Evolutionary conservation across 1,284 basidiomycete genomes (phyloP), one percentile per base, ranked within the genome.

Genomic region (Cryptococcus floricola): DNA sequence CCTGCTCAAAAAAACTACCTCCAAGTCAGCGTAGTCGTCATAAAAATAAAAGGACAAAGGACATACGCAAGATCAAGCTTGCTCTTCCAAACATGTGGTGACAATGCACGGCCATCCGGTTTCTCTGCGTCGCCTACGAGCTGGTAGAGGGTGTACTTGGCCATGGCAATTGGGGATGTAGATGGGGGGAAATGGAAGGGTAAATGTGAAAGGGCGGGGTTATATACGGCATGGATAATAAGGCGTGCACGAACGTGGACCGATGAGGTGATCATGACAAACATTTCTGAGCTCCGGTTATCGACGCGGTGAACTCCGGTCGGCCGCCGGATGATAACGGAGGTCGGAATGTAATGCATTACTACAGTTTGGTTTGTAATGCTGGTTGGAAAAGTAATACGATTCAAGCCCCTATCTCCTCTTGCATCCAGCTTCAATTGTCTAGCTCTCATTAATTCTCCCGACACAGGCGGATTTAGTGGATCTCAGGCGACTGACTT

Each of bases 1-100:
- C 52, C 13, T 68, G 38, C 28, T 62, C 63, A 47, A 71, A 61
- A 48, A 56, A 57, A 14, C 69, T 70, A 25, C 3, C 25, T 12
- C 4, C 5, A 10, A 12, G 41, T 18, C 50, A 42, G 23, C 13
- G 25, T 19, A 10, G 16, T 16, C 1, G 38, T 19, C 48, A 41
- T 8, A n/a, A n/a, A 5, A 19, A 10, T 37, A 12, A 13, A 12
- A n/a, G 47, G 12, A 49, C 27, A 19, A 18, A 8, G n/a, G 18
- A 54, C 58, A 54, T 27, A 60, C 58, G 54, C 58, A 25, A 60
- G 47, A 16, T 60, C 58, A 41, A 60, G 49, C 46, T 60, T 60
- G 37, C 54, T 60, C 34, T 60, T 60, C 58, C 58, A 60, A 4
- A 60, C 58, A 28, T 57, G 55, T 12, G 58, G 58, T 3, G 58